Base-by-base conservation (phyloP, 257 asterid species). In the Solanum rostratum region DNA sequence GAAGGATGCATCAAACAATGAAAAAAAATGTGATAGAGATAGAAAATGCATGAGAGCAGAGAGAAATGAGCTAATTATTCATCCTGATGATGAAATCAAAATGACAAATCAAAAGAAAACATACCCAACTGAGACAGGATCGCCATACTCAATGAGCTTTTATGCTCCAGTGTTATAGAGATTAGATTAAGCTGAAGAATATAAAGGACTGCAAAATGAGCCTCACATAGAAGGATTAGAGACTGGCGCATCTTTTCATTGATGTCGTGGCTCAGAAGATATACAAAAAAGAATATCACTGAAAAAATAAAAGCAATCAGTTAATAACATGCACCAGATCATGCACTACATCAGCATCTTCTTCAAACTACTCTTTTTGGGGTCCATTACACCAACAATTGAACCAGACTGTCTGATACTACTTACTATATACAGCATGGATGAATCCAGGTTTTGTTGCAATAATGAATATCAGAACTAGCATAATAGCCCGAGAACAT, bases 361-460 rank as follows among this genome's bases (percentile, higher is more conserved):
- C 30, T 84, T 50, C 82, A 80, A 52, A 60, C 30, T 65, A 50
- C 83, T 79, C 63, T 59, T 12, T 22, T 69, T 69, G 39, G 79
- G 13, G n/a, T 12, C 59, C 62, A 52, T 7, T 60, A 29, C 30
- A 46, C 49, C 69, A 60, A 62, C 22, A 81, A 82, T 53, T 7
- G 10, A 57, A 62, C 29, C 66, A 81, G 37, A 84, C 46, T 59
- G 68, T 68, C 63, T 83, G 73, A 78, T 87, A 80, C 69, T 52
- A 89, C 99, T 71, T 94, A 97, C 99, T 91, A 90, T 97, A 97
- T 76, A 94, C 87, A 85, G 98, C 98, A 90, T 95, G 99, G 90
- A 92, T 85, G 88, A 95, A 88, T 87, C 99, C 99, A 84, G 99
- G 98, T 88, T 92, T 97, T 84, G 91, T 92, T 71, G 99, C 98